Evolutionary conservation across 495 filamentous ascomycete genomes (phyloP).

Genomic region (Hypomontagnella submonticulosa): DNA sequence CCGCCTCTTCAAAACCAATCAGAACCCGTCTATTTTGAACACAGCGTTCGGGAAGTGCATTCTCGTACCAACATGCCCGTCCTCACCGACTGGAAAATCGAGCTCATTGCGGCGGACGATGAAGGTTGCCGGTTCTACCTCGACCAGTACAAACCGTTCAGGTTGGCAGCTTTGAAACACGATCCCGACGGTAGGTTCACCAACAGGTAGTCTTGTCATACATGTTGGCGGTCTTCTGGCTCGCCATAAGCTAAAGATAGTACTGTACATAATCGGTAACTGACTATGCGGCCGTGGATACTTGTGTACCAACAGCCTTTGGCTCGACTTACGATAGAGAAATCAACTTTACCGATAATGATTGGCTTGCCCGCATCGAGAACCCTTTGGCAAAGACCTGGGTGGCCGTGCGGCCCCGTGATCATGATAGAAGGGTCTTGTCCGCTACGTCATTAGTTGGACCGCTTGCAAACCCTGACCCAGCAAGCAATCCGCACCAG

Average conservation of each 20-base stretch:
- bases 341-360: conserved; percentile 52
- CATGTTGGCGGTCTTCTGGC: conserved; percentile 6
- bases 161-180: conserved; percentile 48
- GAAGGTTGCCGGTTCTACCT: conserved; percentile 28
- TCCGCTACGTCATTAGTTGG: conserved; percentile 44
- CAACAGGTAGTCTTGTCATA: conserved; percentile 9
- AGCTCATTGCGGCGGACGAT: conserved; percentile 42
- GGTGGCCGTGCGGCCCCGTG: conserved; percentile 47
- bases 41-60: background rate
- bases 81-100: conserved; percentile 26
- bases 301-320: conserved; percentile 50
- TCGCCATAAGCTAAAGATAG: background rate
- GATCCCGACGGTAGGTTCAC: conserved; percentile 44
- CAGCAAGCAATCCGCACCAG: conserved; percentile 43
- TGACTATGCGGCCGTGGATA: conserved; percentile 8
- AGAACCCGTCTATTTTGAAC: conserved; percentile 13
- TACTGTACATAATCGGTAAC: background rate
- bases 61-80: conserved; percentile 23
- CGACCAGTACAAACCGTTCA: conserved; percentile 48
- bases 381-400: conserved; percentile 59
- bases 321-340: conserved; percentile 61
- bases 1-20: conserved; percentile 17
- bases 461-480: conserved; percentile 36
- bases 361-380: conserved; percentile 56
- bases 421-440: conserved; percentile 37